Conservation (phyloP, 148 eudicot genomes). For the Rhododendron kiyosumense region DNA sequence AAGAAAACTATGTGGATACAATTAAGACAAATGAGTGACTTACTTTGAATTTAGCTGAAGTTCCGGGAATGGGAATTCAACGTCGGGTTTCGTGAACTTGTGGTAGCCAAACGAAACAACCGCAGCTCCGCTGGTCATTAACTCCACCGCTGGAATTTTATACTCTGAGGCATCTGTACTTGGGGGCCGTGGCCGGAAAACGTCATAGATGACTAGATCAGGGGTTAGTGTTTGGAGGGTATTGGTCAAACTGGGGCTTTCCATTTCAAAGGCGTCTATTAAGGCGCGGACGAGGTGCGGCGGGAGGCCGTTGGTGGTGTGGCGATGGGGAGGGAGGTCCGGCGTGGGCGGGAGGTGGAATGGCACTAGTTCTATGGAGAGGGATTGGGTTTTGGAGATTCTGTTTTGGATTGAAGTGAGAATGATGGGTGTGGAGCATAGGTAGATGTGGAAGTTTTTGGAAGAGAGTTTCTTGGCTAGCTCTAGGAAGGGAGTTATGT, state of each 20-base stretch:
- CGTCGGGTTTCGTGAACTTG: background rate
- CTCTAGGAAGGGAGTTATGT: slow-evolving; percentile 9
- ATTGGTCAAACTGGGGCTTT: slow-evolving; percentile 2
- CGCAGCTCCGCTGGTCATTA: slow-evolving; percentile 17
- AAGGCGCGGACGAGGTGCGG: slow-evolving; percentile 19
- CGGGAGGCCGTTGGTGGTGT: slow-evolving; percentile 35
- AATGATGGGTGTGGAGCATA: slow-evolving; percentile 5
- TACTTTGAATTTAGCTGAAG: background rate
- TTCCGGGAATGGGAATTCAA: slow-evolving; percentile 11
- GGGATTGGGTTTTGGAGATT: background rate
- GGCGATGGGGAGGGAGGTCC: slow-evolving; percentile 13
- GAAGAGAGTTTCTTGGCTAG: background rate
- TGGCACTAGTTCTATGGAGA: background rate
- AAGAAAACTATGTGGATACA: too few species aligned
- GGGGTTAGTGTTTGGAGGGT: slow-evolving; percentile 1
- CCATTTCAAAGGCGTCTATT: slow-evolving; percentile 13
- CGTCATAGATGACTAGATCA: slow-evolving; percentile 25
- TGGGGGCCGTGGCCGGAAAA: slow-evolving; percentile 26
- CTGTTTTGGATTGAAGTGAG: background rate
- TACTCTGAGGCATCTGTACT: background rate
- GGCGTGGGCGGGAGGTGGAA: background rate
- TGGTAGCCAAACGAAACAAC: slow-evolving; percentile 1
- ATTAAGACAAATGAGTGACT: background rate
- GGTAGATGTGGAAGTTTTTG: slow-evolving; percentile 1
- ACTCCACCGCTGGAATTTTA: slow-evolving; percentile 17